Evolutionary conservation across 2,329 filamentous ascomycete genomes (phyloP).

Genomic region (Venturia oleaginea): DNA sequence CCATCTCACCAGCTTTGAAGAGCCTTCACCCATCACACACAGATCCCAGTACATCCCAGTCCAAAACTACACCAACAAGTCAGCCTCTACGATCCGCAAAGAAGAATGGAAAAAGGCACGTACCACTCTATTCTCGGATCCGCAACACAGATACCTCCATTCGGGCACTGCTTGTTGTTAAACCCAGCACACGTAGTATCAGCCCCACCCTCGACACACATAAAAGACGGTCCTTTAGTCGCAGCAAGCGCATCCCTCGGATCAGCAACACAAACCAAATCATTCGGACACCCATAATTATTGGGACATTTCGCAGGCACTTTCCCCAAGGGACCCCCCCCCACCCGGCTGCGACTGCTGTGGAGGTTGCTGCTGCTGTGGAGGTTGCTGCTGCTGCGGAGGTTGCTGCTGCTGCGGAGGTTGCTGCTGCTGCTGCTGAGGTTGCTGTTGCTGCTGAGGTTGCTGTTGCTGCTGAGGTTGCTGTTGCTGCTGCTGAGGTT

Average conservation of each 20-base stretch:
- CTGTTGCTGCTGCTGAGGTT: neutral
- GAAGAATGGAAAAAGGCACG: neutral
- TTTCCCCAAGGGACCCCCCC: too few relatives aligned
- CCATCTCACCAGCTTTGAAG: neutral
- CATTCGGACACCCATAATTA: neutral
- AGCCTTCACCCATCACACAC: neutral
- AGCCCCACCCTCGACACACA: neutral
- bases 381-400: too few relatives aligned
- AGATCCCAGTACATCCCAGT: neutral
- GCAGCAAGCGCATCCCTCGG: neutral
- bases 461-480: neutral
- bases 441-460: neutral
- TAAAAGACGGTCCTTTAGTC: neutral
- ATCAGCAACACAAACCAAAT: neutral
- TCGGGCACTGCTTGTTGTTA: neutral
- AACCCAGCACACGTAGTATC: neutral
- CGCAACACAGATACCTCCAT: neutral
- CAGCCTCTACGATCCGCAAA: neutral
- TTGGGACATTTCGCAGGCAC: neutral
- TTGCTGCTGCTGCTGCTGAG: neutral
- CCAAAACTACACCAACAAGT: neutral
- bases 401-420: neutral
- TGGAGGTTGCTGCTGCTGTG: neutral
- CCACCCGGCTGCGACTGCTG: neutral
- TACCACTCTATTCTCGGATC: neutral